Conservation (phyloP, 345 rosid species). For the Corymbia maculata region DNA sequence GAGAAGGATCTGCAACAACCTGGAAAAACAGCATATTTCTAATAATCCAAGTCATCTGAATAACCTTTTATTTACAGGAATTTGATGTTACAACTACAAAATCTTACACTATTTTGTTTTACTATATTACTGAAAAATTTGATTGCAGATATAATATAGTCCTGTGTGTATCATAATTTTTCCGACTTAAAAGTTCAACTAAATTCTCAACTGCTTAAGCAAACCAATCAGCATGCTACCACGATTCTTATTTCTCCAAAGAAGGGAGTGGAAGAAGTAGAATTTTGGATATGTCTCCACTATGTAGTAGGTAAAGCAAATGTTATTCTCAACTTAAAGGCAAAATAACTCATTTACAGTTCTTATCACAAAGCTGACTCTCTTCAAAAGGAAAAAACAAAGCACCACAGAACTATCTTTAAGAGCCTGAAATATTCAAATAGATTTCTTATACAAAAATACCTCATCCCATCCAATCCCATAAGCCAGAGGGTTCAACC, state of each 20-base stretch:
- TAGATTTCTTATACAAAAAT: background rate
- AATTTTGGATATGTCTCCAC: background rate
- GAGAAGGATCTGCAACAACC: conserved; percentile 89
- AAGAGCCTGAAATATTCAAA: background rate
- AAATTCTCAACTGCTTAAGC: background rate
- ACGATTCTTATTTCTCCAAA: background rate
- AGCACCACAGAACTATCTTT: background rate
- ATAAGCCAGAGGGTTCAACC: conserved; percentile 89
- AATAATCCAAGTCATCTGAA: background rate
- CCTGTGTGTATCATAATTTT: background rate
- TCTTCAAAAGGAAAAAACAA: background rate
- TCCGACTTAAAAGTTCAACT: background rate
- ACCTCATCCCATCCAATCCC: conserved; percentile 99
- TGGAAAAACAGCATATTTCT: conserved; percentile 10
- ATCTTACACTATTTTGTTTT: background rate
- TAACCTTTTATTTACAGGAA: background rate
- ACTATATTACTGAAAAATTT: background rate
- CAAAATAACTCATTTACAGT: background rate
- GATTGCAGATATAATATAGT: background rate
- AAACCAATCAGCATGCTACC: background rate
- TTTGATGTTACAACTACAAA: background rate
- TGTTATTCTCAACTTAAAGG: background rate
- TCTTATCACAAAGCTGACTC: background rate
- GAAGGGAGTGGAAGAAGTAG: background rate
- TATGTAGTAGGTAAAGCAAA: background rate